Percentiles rank a stretch among this genome's conserved stretches.
Evolutionary conservation across 768 basidiomycete genomes (phyloP).

Genomic region (Imleria badia): DNA sequence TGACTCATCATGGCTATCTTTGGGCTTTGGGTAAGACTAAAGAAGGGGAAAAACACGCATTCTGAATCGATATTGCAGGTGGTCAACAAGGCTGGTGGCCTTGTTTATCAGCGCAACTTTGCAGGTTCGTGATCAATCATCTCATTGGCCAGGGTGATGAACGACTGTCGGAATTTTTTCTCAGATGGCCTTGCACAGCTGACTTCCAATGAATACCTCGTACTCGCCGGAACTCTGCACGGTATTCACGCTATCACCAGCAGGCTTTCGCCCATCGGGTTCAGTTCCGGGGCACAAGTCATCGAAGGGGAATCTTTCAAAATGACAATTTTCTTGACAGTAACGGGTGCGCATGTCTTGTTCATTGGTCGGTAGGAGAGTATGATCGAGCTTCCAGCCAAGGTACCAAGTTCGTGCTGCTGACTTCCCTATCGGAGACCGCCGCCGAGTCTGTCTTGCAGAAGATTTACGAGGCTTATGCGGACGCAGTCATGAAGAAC

Average conservation of each 20-base stretch:
- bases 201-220: conserved; percentile 92
- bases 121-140: conserved; percentile 54
- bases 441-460: conserved; percentile 70
- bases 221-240: conserved; percentile 94
- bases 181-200: conserved; percentile 89
- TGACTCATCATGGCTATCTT: conserved; percentile 65
- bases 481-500: conserved; percentile 98
- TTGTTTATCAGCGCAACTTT: conserved; percentile 92
- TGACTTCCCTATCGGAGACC: conserved; percentile 77
- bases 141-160: background rate
- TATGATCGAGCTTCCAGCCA: conserved; percentile 1
- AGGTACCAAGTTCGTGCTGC: conserved; percentile 96
- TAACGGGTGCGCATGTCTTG: conserved; percentile 63
- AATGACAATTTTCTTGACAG: conserved; percentile 85
- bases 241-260: conserved; percentile 99
- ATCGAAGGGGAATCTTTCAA: conserved; percentile 97
- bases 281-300: conserved; percentile 87
- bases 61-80: conserved; percentile 49
- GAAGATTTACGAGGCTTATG: conserved; percentile 89
- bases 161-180: background rate
- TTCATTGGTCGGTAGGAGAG: background rate
- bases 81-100: conserved; percentile 97
- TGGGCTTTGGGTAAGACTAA: conserved; percentile 69
- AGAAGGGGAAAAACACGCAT: background rate
- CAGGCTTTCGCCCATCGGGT: conserved; percentile 78